Evolutionary conservation across 2,329 filamentous ascomycete genomes (phyloP), one percentile per base, ranked within the genome.

Genomic region (Arachnomyces sp.): DNA sequence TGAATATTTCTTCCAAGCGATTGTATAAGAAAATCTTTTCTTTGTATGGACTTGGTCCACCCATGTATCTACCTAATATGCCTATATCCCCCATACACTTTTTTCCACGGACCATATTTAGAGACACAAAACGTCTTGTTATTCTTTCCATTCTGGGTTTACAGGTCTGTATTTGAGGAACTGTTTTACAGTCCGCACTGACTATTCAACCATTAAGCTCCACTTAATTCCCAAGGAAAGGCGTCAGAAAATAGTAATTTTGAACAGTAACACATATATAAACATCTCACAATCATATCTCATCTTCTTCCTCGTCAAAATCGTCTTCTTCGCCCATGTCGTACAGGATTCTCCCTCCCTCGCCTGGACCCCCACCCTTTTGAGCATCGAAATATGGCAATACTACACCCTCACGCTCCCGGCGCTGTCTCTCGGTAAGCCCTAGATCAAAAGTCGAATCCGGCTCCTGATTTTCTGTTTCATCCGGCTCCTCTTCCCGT

Each of bases 361-460:
- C 87, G 0, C 89, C 89, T 1, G 78, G 69, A 3, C 74, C 77
- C 43, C 69, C 62, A 11, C 62, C 83, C 39, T 80, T 86, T 72
- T 98, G 92, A 16, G 92, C 92, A 68, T 98, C 92, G 63, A 93
- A 95, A 61, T 98, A 96, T 12, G 92, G 92, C 61, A 96, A 61
- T 31, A 96, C 85, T 7, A 98, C 86, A 0, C 84, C 86, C 54
- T 95, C 90, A 17, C 92, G 72, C 37, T 94, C 90, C 48, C 75
- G 73, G 52, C 84, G 77, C 67, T 98, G 92, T 68, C 92, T 88
- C 44, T 95, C 90, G 13, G 90, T 96, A 44, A 98, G 67, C 0
- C 83, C 82, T 3, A 98, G 65, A 48, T 84, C 83, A 58, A 98
- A 98, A 0, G 90, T 95, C 7, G 84, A 83, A 52, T 79, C 77